These are phyloP conservation scores for Pichia insulana DNA, from an alignment of 805 yeast genomes.

Conservation along the genomic window DNA sequence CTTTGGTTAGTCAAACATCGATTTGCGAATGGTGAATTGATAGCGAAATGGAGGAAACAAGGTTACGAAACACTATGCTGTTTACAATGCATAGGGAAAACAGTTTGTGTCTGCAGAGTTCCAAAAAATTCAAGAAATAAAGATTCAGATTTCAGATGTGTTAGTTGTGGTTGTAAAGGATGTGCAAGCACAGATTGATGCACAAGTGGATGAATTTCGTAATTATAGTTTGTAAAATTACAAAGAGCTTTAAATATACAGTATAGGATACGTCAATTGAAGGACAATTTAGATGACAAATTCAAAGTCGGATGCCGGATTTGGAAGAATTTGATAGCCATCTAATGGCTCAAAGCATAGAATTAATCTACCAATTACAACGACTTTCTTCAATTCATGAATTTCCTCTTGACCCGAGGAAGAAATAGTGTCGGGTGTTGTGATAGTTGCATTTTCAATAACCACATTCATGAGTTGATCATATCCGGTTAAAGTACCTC, in stretches of 20 bases:
- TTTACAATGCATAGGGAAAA: slow-evolving; percentile 64
- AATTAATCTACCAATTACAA: slow-evolving; percentile 77
- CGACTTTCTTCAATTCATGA: slow-evolving; percentile 44
- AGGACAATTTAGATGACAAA: slow-evolving; percentile 4
- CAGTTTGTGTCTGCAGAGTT: slow-evolving; percentile 79
- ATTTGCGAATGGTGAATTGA: slow-evolving; percentile 58
- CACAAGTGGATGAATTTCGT: background rate
- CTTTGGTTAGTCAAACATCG: slow-evolving; percentile 63
- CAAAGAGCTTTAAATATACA: background rate
- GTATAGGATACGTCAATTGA: background rate
- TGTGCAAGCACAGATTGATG: slow-evolving; percentile 65
- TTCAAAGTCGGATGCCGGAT: slow-evolving; percentile 4
- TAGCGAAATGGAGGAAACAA: slow-evolving; percentile 53
- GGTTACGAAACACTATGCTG: slow-evolving; percentile 89
- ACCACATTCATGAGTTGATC: slow-evolving; percentile 78
- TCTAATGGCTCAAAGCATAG: slow-evolving; percentile 67
- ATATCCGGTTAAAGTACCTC: slow-evolving; percentile 74
- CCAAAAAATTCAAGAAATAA: slow-evolving; percentile 45
- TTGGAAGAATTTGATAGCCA: slow-evolving; percentile 61
- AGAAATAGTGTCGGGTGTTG: slow-evolving; percentile 35
- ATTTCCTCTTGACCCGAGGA: slow-evolving; percentile 35
- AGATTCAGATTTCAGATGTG: slow-evolving; percentile 34
- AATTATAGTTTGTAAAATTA: background rate
- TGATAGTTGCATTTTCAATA: slow-evolving; percentile 62
- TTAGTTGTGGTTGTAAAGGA: slow-evolving; percentile 80